phyloP scores from a whole-genome alignment of 306 rosid species.

The Gleditsia sinensis region DNA sequence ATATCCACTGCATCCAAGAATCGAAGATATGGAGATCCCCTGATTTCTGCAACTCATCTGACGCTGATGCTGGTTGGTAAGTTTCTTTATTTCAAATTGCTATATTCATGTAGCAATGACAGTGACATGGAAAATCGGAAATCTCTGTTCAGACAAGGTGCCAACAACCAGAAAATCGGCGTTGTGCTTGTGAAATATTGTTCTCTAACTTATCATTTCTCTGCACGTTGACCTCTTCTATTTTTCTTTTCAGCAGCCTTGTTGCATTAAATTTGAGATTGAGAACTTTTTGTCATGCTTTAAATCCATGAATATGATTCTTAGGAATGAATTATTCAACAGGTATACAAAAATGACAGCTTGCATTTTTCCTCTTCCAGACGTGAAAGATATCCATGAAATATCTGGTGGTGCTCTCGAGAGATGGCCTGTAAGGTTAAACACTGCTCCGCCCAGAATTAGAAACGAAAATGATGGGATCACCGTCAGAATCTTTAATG shows the following conservation, averaged over 20 bases:
- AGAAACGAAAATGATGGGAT: conserved; percentile 32
- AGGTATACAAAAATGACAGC: conserved; percentile 63
- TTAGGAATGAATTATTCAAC: conserved; percentile 33
- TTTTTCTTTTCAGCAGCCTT: background rate
- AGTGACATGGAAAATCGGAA: conserved; percentile 1
- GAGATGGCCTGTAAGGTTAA: conserved; percentile 55
- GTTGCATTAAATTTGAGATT: background rate
- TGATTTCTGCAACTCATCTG: conserved; percentile 45
- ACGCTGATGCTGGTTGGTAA: conserved; percentile 57
- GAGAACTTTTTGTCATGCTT: conserved; percentile 5
- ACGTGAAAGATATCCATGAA: conserved; percentile 38
- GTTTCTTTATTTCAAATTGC: conserved; percentile 27
- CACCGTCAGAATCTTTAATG: conserved; percentile 25
- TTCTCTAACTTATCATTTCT: background rate
- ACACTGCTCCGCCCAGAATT: conserved; percentile 46
- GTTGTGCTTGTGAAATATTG: background rate
- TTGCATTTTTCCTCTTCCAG: conserved; percentile 58
- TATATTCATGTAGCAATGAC: background rate
- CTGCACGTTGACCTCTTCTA: background rate
- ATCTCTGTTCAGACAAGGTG: background rate
- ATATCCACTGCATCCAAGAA: conserved; percentile 41
- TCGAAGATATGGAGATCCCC: conserved; percentile 39
- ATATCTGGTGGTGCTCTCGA: conserved; percentile 48
- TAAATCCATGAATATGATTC: conserved; percentile 10
- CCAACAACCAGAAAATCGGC: background rate